These are phyloP conservation scores for Leccinellum rugosiceps DNA, from an alignment of 768 basidiomycete species.

Conservation along the genomic window DNA sequence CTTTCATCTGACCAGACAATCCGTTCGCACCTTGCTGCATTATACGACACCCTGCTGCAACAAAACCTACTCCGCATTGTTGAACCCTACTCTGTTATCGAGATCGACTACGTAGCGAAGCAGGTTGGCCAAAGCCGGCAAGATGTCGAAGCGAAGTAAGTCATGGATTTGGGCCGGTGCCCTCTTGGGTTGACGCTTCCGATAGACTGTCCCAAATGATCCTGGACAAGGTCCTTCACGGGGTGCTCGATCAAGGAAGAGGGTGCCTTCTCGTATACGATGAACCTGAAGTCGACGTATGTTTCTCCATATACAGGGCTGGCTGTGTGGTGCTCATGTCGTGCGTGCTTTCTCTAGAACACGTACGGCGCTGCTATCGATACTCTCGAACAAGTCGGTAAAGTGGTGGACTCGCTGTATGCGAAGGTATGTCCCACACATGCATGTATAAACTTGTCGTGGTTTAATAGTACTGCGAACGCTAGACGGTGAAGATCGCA, in stretches of 20 bases:
- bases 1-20: slow-evolving; percentile 95
- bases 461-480: not conserved
- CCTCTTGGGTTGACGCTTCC: slow-evolving; percentile 3
- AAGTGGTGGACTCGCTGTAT: slow-evolving; percentile 92
- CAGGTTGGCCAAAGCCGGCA: slow-evolving; percentile 84
- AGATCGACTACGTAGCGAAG: slow-evolving; percentile 84
- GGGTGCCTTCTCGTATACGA: slow-evolving; percentile 93
- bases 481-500: slow-evolving; percentile 44
- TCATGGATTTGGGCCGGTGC: not conserved
- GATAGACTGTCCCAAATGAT: slow-evolving; percentile 95
- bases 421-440: slow-evolving; percentile 55
- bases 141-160: slow-evolving; percentile 88
- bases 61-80: slow-evolving; percentile 95
- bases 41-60: slow-evolving; percentile 95
- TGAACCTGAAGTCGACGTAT: slow-evolving; percentile 77
- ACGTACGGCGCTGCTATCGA: slow-evolving; percentile 87
- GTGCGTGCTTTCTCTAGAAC: slow-evolving; percentile 46
- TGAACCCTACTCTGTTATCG: slow-evolving; percentile 92
- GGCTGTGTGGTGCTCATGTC: slow-evolving; percentile 1
- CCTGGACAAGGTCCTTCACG: slow-evolving; percentile 88
- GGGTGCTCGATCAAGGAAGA: slow-evolving; percentile 94
- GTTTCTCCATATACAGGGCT: slow-evolving; percentile 28
- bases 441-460: not conserved
- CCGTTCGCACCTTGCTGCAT: slow-evolving; percentile 86
- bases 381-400: slow-evolving; percentile 85